These are phyloP conservation scores for Alternaria alternata DNA, from an alignment of 2,329 filamentous ascomycete genomes.

Conservation along the genomic window DNA sequence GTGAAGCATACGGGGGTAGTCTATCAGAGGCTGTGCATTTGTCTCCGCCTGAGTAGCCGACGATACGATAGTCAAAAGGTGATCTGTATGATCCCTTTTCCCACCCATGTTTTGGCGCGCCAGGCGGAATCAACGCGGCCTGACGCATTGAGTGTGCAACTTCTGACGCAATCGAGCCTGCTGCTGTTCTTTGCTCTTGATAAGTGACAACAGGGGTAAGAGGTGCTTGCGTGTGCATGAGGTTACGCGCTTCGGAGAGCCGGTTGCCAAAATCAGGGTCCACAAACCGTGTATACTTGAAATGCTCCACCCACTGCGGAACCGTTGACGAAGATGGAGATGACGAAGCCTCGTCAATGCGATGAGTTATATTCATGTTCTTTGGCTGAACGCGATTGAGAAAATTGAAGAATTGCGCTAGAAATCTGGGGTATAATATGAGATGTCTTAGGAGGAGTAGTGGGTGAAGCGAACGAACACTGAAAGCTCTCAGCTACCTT, in stretches of 20 bases:
- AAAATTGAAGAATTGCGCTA: neutral
- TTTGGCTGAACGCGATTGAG: neutral
- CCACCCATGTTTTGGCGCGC: neutral
- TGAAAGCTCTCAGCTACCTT: neutral
- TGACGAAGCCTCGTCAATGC: neutral
- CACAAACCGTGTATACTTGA: neutral
- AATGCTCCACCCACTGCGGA: neutral
- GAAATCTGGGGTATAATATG: neutral
- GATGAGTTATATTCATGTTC: neutral
- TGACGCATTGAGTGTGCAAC: slow-evolving; percentile 2
- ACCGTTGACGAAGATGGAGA: neutral
- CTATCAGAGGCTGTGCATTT: neutral
- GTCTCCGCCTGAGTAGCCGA: neutral
- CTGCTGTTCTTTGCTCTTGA: neutral
- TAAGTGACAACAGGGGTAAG: neutral
- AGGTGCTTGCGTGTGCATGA: slow-evolving; percentile 5
- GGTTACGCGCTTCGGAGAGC: slow-evolving; percentile 15
- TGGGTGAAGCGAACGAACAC: neutral
- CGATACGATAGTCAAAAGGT: slow-evolving; percentile 12
- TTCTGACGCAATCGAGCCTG: neutral
- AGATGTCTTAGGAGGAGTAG: neutral
- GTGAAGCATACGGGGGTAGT: neutral
- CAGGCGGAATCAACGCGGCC: neutral
- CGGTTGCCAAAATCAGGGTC: slow-evolving; percentile 10
- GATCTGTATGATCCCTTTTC: slow-evolving; percentile 10